Conservation (phyloP, 2,329 filamentous ascomycete species). For the Tolypocladium amazonense region DNA sequence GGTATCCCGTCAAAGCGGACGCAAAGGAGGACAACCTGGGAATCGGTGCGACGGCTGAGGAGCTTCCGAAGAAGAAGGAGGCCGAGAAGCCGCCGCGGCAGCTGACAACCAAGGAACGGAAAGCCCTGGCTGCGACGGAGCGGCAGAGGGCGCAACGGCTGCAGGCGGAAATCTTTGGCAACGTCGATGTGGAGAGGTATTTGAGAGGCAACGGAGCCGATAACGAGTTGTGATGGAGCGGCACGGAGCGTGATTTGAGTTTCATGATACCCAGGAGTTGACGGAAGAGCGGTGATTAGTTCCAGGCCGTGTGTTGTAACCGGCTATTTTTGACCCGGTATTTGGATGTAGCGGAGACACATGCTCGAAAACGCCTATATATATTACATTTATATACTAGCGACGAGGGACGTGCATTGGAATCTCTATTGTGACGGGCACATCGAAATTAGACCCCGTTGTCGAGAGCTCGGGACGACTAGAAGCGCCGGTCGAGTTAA, state of each 20-base stretch:
- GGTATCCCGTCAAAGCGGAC: conserved; percentile 62
- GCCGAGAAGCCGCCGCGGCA: conserved; percentile 46
- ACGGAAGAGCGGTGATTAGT: not conserved
- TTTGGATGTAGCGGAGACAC: not conserved
- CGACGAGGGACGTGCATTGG: not conserved
- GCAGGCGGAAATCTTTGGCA: conserved; percentile 61
- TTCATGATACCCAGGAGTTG: not conserved
- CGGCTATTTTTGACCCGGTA: not conserved
- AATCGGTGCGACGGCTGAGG: conserved; percentile 42
- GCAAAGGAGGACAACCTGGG: conserved; percentile 68
- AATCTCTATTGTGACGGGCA: not conserved
- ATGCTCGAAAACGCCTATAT: not conserved
- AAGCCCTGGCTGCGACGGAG: conserved; percentile 32
- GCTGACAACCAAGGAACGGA: conserved; percentile 43
- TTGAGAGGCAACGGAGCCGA: conserved; percentile 33
- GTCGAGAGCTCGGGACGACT: not conserved
- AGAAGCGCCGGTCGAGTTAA: not conserved
- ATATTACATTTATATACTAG: not conserved
- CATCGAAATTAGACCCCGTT: not conserved
- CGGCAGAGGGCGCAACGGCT: conserved; percentile 52
- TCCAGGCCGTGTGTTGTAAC: not conserved
- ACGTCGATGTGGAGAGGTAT: conserved; percentile 67
- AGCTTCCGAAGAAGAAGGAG: conserved; percentile 22
- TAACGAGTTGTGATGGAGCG: not conserved
- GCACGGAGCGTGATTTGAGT: not conserved